Evolutionary conservation across 371 early-diverging fungal genomes (phyloP), one percentile per base, ranked within the genome.

Genomic region (Mucor saturninus): DNA sequence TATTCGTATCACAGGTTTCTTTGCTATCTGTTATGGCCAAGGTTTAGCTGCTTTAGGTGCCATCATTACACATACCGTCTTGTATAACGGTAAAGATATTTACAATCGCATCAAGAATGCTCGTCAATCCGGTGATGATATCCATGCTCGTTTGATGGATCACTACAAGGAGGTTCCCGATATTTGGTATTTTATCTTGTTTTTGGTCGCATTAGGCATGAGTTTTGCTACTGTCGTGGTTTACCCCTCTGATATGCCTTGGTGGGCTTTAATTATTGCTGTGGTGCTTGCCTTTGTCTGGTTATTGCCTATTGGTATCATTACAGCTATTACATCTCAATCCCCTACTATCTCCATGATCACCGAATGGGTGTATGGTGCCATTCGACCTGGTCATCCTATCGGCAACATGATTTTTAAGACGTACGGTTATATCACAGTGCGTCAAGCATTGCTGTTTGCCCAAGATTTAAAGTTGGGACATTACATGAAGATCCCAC

Each of bases 1-100:
- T 5, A 84, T 95, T 13, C 85, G 88, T 70, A 86, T 93, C 73
- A 84, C 93, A 8, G 79, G 85, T 15, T 86, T 84, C 65, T 93
- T 93, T 72, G 92, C 92, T 29, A 75, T 90, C 40, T 81, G 86
- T 30, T 91, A 90, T 53, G 89, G 87, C 1, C 82, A 86, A 39
- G 82, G 86, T 43, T 81, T 91, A 40, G 87, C 88, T 35, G 79
- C 85, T 8, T 76, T 91, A 38, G 79, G 85, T 15, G 86, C 91
- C 1, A 80, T 86, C 13, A 75, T 91, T 4, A 81, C 85, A n/a
- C 90, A 91, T 62, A 86, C 86, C 8, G 64, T 79, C 14, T 64
- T 91, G 53, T 88, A 84, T 61, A 83, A 90, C 61, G 86, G 87
- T 8, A 61, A 75, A 21, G 89, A 89, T 51, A 88, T 91, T 46